Evolutionary conservation across 2,329 filamentous ascomycete genomes (phyloP), one percentile per base, ranked within the genome.

Genomic region (Fusarium sp.): DNA sequence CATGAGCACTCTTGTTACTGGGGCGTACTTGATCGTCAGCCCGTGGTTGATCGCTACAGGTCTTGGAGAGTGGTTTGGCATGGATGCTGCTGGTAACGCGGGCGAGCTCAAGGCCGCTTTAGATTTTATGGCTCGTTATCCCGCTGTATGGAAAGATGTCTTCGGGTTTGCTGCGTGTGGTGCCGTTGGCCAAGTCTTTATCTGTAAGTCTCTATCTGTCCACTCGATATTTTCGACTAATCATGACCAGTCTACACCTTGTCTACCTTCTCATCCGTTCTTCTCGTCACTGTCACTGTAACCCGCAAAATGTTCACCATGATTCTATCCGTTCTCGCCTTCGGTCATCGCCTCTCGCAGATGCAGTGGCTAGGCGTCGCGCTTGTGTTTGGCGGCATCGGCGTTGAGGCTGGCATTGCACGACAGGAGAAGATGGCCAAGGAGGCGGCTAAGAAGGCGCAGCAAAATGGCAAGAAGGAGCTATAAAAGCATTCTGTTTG

Each of bases 221-320:
- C 32, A 23, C 8, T 66, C 20, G 11, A 14, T 26, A 10, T 37
- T 26, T 12, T 35, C 38, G n/a, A 37, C 48, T 79, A 73, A 80
- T 60, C 37, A 26, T 23, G 35, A 15, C 11, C 37, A 91, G 90
- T 97, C 86, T 95, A 97, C 83, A 98, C 96, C 0, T 88, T 99
- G 9, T 92, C 94, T 17, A 93, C 93, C 53, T 99, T 98, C 83
- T 96, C 93, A 13, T 96, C 92, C 13, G 88, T 99, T 52, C 87
- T 98, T 55, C 89, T 99, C 53, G 95, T 98, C 45, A 98, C 96
- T 7, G 95, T 99, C 5, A 99, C 94, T 4, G 96, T 99, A 48
- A 99, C 96, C 48, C 89, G 96, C 78, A 99, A 99, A 85, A 99
- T 99, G 96, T 89, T 98, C 80, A 98, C 95, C 73, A 99, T 99